Evolutionary conservation across 768 basidiomycete genomes (phyloP), one percentile per base, ranked within the genome.

Genomic region (Nidula microcarpa): DNA sequence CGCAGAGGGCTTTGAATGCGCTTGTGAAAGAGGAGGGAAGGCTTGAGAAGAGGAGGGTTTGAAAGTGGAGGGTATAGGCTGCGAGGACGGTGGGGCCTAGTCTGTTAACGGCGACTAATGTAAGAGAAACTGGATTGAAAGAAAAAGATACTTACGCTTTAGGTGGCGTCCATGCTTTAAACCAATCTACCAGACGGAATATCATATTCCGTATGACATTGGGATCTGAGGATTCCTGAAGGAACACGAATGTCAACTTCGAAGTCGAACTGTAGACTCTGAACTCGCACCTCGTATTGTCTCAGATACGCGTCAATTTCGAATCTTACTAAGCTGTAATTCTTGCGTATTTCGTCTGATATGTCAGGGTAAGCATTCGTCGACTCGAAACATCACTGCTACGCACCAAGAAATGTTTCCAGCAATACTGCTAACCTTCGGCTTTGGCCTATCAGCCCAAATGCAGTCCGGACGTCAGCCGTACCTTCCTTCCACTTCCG

Each of bases 361-460:
- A 3, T 91, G 53, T 3, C 30, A 30, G 34, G 5, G 5, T 47
- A 14, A 43, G 30, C 34, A 32, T 47, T 14, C 11, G 18, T 30
- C 6, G 13, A 44, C 17, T 36, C 13, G 4, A 33, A 30, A 30
- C 23, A 30, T 30, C 4, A n/a, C 11, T 0, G 39, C 4, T 4
- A 62, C 82, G 50, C 50, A 89, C 89, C 86, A 30, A 91, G 76
- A 62, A 88, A 91, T 9, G 77, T 79, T 61, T 92, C 89, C 18
- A 90, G 67, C 53, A 90, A 69, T 47, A 79, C 77, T 8, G 85
- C 80, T 14, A 90, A 66, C 66, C 82, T 79, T 56, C 81, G 77
- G 49, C 78, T 77, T 55, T 78, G 76, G 54, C 79, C 81, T 34
- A 91, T 71, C 6, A 79, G 57, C 36, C 77, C 80, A 57, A 90